phyloP scores from a whole-genome alignment of 1,284 basidiomycete genomes.

The Takashimella koratensis region DNA sequence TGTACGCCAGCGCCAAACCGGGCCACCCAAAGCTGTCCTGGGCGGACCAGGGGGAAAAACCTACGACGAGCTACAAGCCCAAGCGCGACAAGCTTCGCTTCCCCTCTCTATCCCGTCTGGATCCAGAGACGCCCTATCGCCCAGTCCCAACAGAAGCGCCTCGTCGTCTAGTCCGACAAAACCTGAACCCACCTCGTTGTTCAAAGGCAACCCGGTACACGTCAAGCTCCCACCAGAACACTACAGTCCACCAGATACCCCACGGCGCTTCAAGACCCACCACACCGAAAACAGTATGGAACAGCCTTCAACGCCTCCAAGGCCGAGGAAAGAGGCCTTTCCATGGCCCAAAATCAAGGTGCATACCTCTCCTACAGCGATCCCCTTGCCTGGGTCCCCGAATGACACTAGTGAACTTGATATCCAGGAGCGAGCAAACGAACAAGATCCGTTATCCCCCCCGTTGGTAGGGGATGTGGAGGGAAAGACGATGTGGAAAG shows the following conservation, averaged over 20 bases:
- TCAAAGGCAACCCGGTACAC: constrained; percentile 16
- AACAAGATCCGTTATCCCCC: too few species aligned
- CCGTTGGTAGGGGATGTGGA: not conserved
- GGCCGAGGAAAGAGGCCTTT: constrained; percentile 15
- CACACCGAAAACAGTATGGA: too few species aligned
- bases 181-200: too few species aligned
- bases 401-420: too few species aligned
- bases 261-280: constrained; percentile 5
- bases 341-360: constrained; percentile 14
- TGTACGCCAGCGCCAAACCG: too few species aligned
- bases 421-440: too few species aligned
- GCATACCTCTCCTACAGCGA: constrained; percentile 7
- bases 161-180: too few species aligned
- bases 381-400: constrained; percentile 7
- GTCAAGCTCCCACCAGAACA: constrained; percentile 20
- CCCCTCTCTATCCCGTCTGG: too few species aligned
- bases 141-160: not conserved
- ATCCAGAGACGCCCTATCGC: too few species aligned
- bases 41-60: constrained; percentile 40
- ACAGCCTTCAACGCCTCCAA: not conserved
- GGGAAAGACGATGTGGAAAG: constrained; percentile 2
- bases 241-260: constrained; percentile 26
- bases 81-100: not conserved
- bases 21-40: constrained; percentile 40
- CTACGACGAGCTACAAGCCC: constrained; percentile 31